phyloP scores from a whole-genome alignment of 306 rosid genomes.

The Prunus salicina region DNA sequence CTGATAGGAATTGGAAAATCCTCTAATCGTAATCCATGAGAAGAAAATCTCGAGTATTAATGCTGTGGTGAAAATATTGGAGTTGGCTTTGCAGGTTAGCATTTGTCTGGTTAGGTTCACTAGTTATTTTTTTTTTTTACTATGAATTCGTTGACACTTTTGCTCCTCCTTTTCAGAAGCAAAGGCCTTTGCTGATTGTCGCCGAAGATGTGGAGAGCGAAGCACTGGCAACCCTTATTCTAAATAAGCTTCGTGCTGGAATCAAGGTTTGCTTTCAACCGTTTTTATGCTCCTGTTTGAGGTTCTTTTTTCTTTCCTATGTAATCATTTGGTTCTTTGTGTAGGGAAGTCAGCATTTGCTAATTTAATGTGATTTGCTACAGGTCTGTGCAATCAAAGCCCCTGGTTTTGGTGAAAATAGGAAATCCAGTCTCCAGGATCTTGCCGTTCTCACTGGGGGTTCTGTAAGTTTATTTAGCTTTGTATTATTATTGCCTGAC shows the following conservation, averaged over 20 bases:
- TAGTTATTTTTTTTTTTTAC: not conserved
- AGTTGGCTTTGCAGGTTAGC: slow-evolving; percentile 82
- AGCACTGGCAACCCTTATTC: slow-evolving; percentile 77
- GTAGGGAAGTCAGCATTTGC: not conserved
- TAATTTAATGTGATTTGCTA: slow-evolving; percentile 10
- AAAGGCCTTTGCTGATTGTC: slow-evolving; percentile 80
- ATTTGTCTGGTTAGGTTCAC: not conserved
- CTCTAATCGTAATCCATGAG: slow-evolving; percentile 87
- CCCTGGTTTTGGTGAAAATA: slow-evolving; percentile 93
- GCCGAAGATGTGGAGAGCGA: slow-evolving; percentile 95
- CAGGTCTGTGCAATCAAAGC: slow-evolving; percentile 96
- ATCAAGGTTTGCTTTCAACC: slow-evolving; percentile 58
- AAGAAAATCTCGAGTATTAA: slow-evolving; percentile 83
- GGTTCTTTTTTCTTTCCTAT: not conserved
- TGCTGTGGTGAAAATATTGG: slow-evolving; percentile 78
- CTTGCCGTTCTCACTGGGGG: slow-evolving; percentile 94
- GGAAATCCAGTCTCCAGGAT: slow-evolving; percentile 76
- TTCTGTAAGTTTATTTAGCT: slow-evolving; percentile 38
- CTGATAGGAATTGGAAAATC: slow-evolving; percentile 85
- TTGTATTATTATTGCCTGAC: not conserved
- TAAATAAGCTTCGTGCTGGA: slow-evolving; percentile 97
- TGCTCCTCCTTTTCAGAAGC: slow-evolving; percentile 47
- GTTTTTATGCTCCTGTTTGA: not conserved
- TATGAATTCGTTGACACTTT: slow-evolving; percentile 7
- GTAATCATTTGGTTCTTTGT: not conserved